A percentile compares a stretch with the other conserved stretches of the same genome.
These are phyloP conservation scores for Phaeotremella fagi DNA, from an alignment of 768 basidiomycete species.

Conservation along the genomic window DNA sequence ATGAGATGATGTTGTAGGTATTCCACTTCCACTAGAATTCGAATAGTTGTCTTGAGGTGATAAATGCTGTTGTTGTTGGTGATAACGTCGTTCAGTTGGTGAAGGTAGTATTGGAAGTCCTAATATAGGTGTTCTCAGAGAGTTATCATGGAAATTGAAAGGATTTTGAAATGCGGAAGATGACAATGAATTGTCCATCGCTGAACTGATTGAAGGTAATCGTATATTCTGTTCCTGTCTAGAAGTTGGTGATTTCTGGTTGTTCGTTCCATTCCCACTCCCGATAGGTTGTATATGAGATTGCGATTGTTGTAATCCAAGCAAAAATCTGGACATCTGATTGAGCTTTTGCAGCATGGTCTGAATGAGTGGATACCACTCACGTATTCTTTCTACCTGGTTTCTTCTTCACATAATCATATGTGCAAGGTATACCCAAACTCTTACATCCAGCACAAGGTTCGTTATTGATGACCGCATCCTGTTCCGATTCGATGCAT, in stretches of 20 bases:
- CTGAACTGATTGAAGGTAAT: not conserved
- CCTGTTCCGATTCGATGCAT: not conserved
- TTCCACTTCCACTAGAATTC: no score
- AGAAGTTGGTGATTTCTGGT: no score
- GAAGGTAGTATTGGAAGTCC: not conserved
- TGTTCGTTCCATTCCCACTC: no score
- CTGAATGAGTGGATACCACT: no score
- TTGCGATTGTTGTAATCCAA: no score
- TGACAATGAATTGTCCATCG: not conserved
- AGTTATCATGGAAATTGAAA: not conserved
- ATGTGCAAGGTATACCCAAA: conserved; percentile 25
- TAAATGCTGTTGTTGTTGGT: not conserved
- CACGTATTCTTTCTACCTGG: conserved; percentile 41
- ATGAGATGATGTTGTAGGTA: not conserved
- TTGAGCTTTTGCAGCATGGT: no score
- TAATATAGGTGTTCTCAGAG: not conserved
- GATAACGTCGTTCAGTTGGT: not conserved
- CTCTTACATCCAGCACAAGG: conserved; percentile 35
- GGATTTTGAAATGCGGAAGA: conserved; percentile 2
- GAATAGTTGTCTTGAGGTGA: not conserved
- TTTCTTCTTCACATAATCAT: conserved; percentile 38
- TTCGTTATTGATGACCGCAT: not conserved
- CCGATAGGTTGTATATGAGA: no score
- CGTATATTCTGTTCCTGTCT: no score
- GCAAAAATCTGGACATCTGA: no score